Evolutionary conservation across 106 monocot genomes (phyloP), one percentile per base, ranked within the genome.

Genomic region (Dendrobium chrysotoxum): DNA sequence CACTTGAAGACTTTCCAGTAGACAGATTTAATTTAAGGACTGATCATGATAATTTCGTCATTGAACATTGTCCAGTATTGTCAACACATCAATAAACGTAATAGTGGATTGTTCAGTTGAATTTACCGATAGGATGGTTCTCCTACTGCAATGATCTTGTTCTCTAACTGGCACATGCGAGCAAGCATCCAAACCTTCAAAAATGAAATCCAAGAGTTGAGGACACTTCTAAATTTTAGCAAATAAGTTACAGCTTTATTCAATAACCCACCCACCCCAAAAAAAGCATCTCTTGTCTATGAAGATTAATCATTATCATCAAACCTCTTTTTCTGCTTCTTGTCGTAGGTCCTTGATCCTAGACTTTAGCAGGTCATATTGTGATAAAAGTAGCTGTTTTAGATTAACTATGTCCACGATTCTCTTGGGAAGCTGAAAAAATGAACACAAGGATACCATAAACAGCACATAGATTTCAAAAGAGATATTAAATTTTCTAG

Each of bases 121-220:
- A 45, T 26, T 70, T 87, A 98, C 98, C 98, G 94, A 72, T 98
- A 98, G 40, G 95, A 98, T 81, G 95, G 89, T 54, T 98, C 92
- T 72, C 98, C 98, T 42, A 98, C 88, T 23, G 95, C 91, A 75
- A 92, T 21, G 83, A 98, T 98, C 85, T 98, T 98, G 82, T 93
- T 98, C 80, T 98, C 98, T 86, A 98, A 80, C 76, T 95, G 94
- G 82, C 85, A 90, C 95, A 98, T 98, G 31, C 98, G 90, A 70
- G 98, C 98, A 67, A 98, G 82, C 90, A 92, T 95, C 98, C 92
- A 98, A 53, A 95, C 89, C 98, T 98, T 89, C 17, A 76, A 70
- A 85, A 23, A 54, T 7, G 5, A 67, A 73, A 72, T 10, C 40
- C 79, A 72, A 65, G 9, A 17, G 26, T 38, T 75, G 39, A n/a